These are phyloP conservation scores for Exophiala aquamarina DNA, from an alignment of 2,329 filamentous ascomycete genomes.

Conservation along the genomic window DNA sequence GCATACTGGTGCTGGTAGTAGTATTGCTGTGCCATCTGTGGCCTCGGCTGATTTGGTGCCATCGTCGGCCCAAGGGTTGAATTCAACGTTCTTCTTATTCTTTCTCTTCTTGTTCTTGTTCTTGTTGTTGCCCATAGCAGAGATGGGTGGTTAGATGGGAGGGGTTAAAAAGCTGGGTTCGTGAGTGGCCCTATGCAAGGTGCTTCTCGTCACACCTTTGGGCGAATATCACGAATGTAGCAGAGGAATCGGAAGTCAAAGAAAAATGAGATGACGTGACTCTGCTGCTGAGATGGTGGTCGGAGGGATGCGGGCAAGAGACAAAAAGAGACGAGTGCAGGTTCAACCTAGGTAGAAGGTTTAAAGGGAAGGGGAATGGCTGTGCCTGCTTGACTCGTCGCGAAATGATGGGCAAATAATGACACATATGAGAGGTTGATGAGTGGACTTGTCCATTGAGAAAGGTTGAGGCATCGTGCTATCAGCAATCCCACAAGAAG, in stretches of 20 bases:
- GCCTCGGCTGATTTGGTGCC: slow-evolving; percentile 32
- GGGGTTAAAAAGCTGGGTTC: slow-evolving; percentile 4
- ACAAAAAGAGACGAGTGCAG: slow-evolving; percentile 14
- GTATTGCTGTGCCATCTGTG: slow-evolving; percentile 36
- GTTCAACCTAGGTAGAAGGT: slow-evolving; percentile 9
- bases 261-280: slow-evolving; percentile 19
- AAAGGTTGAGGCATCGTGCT: slow-evolving; percentile 8
- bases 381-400: slow-evolving; percentile 9
- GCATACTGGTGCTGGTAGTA: slow-evolving; percentile 42
- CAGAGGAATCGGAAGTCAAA: slow-evolving; percentile 20
- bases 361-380: slow-evolving; percentile 16
- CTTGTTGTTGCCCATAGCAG: slow-evolving; percentile 38
- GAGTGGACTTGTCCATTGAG: slow-evolving; percentile 6
- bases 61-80: slow-evolving; percentile 31
- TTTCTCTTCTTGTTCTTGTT: slow-evolving; percentile 37
- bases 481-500: slow-evolving; percentile 11
- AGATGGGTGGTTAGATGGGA: slow-evolving; percentile 26
- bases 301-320: slow-evolving; percentile 12
- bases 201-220: slow-evolving; percentile 16
- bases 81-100: slow-evolving; percentile 36
- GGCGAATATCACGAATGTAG: slow-evolving; percentile 17
- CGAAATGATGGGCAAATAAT: slow-evolving; percentile 14
- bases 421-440: slow-evolving; percentile 2
- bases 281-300: slow-evolving; percentile 7
- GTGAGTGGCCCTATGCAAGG: slow-evolving; percentile 11